Percentiles rank a stretch among this genome's conserved stretches.
Conservation (phyloP, 495 filamentous ascomycete species). For the Penicillium manginii region DNA sequence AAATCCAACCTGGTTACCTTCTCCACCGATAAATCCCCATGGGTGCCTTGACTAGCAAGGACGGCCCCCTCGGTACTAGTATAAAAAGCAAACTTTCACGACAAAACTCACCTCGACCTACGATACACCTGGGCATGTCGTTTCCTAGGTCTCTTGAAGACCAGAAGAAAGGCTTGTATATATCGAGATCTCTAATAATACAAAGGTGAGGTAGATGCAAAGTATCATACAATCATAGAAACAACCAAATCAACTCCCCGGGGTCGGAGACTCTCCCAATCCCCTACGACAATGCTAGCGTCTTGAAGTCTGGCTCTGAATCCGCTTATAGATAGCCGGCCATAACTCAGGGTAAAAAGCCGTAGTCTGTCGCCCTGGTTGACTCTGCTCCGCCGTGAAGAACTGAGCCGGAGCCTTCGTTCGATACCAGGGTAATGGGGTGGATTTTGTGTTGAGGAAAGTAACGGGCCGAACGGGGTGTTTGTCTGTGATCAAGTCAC, state of each 20-base stretch:
- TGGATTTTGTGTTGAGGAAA: conserved; percentile 42
- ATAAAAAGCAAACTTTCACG: too few relatives aligned
- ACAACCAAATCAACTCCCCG: neutral
- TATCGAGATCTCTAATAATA: conserved; percentile 4
- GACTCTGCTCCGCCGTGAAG: conserved; percentile 37
- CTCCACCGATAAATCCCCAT: too few relatives aligned
- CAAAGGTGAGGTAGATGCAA: conserved; percentile 2
- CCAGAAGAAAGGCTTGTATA: neutral
- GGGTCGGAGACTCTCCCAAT: neutral
- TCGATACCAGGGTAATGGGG: conserved; percentile 38
- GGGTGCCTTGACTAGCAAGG: too few relatives aligned
- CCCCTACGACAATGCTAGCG: neutral
- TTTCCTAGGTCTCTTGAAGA: neutral
- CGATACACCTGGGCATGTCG: too few relatives aligned
- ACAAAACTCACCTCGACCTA: too few relatives aligned
- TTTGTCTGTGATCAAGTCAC: conserved; percentile 40
- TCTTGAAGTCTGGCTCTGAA: conserved; percentile 26
- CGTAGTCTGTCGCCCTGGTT: conserved; percentile 36
- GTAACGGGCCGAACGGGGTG: conserved; percentile 40
- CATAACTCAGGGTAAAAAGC: conserved; percentile 50
- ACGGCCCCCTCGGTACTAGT: too few relatives aligned
- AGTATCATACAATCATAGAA: conserved; percentile 10
- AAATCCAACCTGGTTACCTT: too few relatives aligned
- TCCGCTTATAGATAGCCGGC: conserved; percentile 44
- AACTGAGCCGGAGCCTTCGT: conserved; percentile 37